phyloP scores from a whole-genome alignment of 345 rosid genomes.

The Turnera subulata region DNA sequence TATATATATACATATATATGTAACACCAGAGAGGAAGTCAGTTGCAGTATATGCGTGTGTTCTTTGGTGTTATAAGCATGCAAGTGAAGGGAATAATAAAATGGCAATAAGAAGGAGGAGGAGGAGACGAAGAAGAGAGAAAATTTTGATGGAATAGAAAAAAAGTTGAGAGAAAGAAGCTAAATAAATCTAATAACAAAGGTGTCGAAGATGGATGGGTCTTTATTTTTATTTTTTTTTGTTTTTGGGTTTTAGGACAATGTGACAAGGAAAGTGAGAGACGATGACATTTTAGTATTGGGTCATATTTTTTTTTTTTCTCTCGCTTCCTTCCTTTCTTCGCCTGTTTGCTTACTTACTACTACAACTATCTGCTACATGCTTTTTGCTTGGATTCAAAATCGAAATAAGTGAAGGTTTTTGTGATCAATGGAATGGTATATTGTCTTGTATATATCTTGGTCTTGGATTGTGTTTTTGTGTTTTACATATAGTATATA shows the following conservation, averaged over 20 bases:
- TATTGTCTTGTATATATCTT: no score
- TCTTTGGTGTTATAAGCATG: conserved; percentile 24
- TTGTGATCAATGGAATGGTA: no score
- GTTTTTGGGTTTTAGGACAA: conserved; percentile 16
- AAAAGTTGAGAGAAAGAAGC: not conserved
- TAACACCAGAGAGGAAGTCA: no score
- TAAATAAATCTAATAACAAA: not conserved
- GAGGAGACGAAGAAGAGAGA: no score
- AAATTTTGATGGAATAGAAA: not conserved
- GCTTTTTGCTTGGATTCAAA: no score
- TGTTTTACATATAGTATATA: no score
- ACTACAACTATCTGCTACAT: no score
- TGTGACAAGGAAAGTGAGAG: conserved; percentile 17
- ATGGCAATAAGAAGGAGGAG: not conserved
- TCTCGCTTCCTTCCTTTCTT: not conserved
- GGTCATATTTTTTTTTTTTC: no score
- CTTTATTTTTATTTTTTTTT: no score
- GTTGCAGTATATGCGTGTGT: not conserved
- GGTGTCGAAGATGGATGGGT: conserved; percentile 3
- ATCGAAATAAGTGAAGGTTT: no score
- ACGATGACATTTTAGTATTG: not conserved
- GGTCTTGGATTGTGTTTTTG: no score
- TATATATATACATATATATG: not conserved
- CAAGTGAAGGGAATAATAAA: conserved; percentile 6
- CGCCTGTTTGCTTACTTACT: no score